Percentiles rank a stretch among this genome's conserved stretches.
Evolutionary conservation across 1,284 basidiomycete species (phyloP).

Genomic region (Ganoderma resinaceum): DNA sequence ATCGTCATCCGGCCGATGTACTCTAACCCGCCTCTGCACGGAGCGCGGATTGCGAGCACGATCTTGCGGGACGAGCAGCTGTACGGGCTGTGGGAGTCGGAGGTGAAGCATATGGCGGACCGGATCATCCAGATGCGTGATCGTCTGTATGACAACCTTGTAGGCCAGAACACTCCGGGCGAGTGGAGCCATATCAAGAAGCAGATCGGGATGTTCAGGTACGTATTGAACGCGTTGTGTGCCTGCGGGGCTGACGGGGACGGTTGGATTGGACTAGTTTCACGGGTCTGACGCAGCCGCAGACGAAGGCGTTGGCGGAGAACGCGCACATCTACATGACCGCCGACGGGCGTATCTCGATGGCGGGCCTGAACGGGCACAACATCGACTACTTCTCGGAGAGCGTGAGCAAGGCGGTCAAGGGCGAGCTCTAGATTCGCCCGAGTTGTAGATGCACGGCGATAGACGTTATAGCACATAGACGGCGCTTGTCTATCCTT

Average conservation of each 20-base stretch:
- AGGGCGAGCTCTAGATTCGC: conserved; percentile 65
- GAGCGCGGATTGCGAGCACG: conserved; percentile 89
- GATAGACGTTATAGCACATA: conserved; percentile 12
- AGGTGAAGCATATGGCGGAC: conserved; percentile 96
- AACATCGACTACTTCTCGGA: conserved; percentile 95
- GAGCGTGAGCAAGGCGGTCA: conserved; percentile 84
- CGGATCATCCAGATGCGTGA: conserved; percentile 97
- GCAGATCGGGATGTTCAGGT: conserved; percentile 97
- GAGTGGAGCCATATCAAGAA: conserved; percentile 97
- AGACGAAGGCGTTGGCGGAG: conserved; percentile 89
- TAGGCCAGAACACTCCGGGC: conserved; percentile 88
- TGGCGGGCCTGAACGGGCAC: conserved; percentile 91
- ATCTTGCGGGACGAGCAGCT: conserved; percentile 83
- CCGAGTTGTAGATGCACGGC: conserved; percentile 18
- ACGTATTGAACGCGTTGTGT: conserved; percentile 26
- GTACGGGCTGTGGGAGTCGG: conserved; percentile 88
- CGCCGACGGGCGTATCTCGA: conserved; percentile 89
- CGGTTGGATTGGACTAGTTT: conserved; percentile 63
- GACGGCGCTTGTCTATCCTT: conserved; percentile 19
- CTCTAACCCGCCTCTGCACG: conserved; percentile 97
- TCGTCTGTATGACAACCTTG: conserved; percentile 82
- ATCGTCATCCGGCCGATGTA: conserved; percentile 98
- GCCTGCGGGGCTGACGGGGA: conserved; percentile 10
- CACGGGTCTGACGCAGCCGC: conserved; percentile 85
- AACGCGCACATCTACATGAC: conserved; percentile 97